Evolutionary conservation across 345 rosid species (phyloP).

Genomic region (Chamaenerion angustifolium): DNA sequence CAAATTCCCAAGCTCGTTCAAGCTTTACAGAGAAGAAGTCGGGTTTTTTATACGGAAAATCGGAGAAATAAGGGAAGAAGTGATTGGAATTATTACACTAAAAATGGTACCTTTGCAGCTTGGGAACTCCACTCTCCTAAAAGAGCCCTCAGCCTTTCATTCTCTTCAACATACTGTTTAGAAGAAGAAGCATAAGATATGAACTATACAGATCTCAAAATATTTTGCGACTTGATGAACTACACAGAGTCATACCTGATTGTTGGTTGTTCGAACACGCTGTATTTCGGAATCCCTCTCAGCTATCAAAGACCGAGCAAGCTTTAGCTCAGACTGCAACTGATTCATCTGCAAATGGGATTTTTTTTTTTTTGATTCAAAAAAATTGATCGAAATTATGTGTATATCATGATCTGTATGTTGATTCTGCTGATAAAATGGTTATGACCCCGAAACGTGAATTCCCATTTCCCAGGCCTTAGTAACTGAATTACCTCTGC

Average conservation of each 20-base stretch:
- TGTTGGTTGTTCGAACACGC: constrained; percentile 57
- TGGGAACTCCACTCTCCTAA: constrained; percentile 84
- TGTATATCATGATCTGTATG: neutral
- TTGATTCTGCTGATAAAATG: too few relatives aligned
- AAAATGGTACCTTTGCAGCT: constrained; percentile 64
- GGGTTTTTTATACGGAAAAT: too few relatives aligned
- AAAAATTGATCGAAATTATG: neutral
- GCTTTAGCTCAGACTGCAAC: constrained; percentile 75
- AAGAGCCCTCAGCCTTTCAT: constrained; percentile 82
- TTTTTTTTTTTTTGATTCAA: neutral
- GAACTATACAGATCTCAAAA: neutral
- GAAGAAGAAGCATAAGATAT: neutral
- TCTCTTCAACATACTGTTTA: constrained; percentile 67
- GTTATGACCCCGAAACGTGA: neutral
- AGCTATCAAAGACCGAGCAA: constrained; percentile 78
- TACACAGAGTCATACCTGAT: constrained; percentile 35
- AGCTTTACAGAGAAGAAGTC: constrained; percentile 24
- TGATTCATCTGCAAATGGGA: constrained; percentile 54
- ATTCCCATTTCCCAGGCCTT: neutral
- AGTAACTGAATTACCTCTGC: constrained; percentile 52
- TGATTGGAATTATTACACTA: neutral
- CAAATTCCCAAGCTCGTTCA: constrained; percentile 77
- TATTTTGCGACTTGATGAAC: too few relatives aligned
- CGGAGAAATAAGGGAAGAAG: too few relatives aligned
- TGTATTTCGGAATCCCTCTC: constrained; percentile 83